Conservation (phyloP, 2,329 filamentous ascomycete species). For the Fusarium nurragi region DNA sequence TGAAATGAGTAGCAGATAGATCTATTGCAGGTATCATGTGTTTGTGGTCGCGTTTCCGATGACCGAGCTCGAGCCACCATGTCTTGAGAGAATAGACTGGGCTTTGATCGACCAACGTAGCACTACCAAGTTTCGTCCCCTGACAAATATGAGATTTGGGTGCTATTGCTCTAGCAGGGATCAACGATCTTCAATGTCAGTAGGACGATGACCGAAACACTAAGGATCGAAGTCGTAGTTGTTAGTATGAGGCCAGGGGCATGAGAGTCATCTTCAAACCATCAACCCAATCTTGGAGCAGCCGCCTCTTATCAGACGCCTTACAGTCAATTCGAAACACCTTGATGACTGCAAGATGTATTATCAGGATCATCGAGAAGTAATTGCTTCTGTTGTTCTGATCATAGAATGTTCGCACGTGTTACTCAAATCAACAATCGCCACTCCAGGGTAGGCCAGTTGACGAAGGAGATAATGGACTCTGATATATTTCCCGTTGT, state of each 20-base stretch:
- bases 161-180: too few species aligned
- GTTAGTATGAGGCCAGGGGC: too few species aligned
- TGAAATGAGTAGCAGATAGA: not conserved
- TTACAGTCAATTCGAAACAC: not conserved
- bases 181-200: too few species aligned
- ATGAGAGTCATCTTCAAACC: not conserved
- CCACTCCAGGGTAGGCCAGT: not conserved
- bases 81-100: conserved; percentile 1
- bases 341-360: not conserved
- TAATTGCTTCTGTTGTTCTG: not conserved
- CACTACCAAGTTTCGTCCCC: not conserved
- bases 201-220: not conserved
- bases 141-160: not conserved
- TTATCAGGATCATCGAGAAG: not conserved
- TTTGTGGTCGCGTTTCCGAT: conserved; percentile 3
- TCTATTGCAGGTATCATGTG: not conserved
- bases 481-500: not conserved
- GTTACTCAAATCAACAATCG: not conserved
- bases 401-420: not conserved
- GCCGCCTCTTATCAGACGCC: too few species aligned
- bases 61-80: conserved; percentile 7
- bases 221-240: not conserved
- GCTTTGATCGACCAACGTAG: not conserved
- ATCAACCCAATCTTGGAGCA: not conserved
- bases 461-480: not conserved